Percentiles rank a stretch among this genome's conserved stretches.
Evolutionary conservation across 2,329 filamentous ascomycete species (phyloP).

Genomic region (Botryotinia narcissicola): DNA sequence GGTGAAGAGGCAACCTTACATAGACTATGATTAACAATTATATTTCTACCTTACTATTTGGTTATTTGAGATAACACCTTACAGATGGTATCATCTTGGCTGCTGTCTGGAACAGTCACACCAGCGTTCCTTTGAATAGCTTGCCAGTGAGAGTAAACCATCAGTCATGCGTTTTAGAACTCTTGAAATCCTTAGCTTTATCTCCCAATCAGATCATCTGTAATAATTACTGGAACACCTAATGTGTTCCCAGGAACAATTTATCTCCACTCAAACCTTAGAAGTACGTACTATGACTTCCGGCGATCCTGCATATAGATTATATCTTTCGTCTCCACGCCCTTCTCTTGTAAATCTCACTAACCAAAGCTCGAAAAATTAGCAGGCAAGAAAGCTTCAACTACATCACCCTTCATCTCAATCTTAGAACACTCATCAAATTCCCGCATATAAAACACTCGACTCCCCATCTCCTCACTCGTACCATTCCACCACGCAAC

Average conservation of each 20-base stretch:
- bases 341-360: neutral
- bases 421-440: neutral
- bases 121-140: neutral
- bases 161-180: neutral
- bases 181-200: too few relatives aligned
- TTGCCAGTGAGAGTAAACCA: neutral
- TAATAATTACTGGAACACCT: too few relatives aligned
- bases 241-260: neutral
- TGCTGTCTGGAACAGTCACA: neutral
- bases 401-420: neutral
- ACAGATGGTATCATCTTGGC: neutral
- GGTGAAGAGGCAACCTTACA: neutral
- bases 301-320: accelerated
- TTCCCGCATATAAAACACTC: neutral
- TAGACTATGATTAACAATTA: too few relatives aligned
- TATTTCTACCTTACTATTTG: neutral
- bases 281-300: accelerated
- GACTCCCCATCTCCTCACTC: neutral
- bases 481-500: neutral
- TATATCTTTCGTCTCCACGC: neutral
- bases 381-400: neutral
- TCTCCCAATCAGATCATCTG: neutral
- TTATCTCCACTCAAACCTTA: neutral
- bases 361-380: neutral
- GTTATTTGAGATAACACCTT: neutral